Evolutionary conservation across 2,329 filamentous ascomycete species (phyloP).

Genomic region (Hawksworthiomyces lignivorus): DNA sequence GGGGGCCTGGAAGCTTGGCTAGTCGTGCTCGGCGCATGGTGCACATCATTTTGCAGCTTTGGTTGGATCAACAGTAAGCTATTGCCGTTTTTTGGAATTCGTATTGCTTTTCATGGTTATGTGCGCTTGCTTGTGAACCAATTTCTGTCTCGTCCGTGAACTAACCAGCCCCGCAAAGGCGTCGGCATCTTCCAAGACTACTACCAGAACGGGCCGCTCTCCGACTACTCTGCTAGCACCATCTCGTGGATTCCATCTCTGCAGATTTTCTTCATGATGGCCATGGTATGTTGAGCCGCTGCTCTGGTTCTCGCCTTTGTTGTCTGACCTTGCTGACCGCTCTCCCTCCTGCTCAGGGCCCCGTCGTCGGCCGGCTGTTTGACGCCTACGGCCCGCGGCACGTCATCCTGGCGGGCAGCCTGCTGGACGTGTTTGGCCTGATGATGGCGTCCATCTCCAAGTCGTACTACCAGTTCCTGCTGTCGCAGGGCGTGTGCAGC

Average conservation of each 20-base stretch:
- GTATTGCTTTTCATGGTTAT: not conserved
- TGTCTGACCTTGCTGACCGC: no score
- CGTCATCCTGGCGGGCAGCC: constrained; percentile 38
- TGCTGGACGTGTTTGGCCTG: constrained; percentile 46
- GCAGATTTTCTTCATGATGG: constrained; percentile 37
- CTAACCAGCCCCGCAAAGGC: constrained; percentile 18
- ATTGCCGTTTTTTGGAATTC: not conserved
- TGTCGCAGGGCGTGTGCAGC: constrained; percentile 19
- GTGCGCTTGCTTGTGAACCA: not conserved
- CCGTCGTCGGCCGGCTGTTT: constrained; percentile 51
- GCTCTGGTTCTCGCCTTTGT: no score
- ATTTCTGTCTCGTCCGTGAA: not conserved
- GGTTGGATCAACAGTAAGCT: constrained; percentile 30
- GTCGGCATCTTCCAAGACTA: constrained; percentile 51
- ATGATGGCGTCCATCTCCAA: constrained; percentile 47
- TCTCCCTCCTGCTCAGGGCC: no score
- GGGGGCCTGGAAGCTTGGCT: constrained; percentile 28
- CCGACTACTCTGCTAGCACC: constrained; percentile 41
- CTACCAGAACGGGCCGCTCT: constrained; percentile 43
- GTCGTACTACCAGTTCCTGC: constrained; percentile 24
- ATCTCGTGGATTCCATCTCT: constrained; percentile 57
- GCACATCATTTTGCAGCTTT: constrained; percentile 32
- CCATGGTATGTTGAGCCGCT: constrained; percentile 22
- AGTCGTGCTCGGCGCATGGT: constrained; percentile 32
- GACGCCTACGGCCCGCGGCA: constrained; percentile 47